These are phyloP conservation scores for Verticillium alfalfae DNA, from an alignment of 2,329 filamentous ascomycete species.

Conservation along the genomic window DNA sequence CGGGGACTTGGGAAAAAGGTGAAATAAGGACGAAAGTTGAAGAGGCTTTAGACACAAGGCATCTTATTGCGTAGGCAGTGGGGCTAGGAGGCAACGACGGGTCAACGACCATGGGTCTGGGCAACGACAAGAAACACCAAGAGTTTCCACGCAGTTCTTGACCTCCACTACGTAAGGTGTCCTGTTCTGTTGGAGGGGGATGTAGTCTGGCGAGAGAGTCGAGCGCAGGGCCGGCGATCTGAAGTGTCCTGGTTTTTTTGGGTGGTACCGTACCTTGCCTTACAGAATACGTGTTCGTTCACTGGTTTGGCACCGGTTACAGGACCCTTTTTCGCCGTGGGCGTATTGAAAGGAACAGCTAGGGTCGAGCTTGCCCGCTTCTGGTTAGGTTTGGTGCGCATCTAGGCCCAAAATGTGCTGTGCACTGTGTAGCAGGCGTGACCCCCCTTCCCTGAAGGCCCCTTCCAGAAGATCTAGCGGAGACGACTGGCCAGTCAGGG, in stretches of 20 bases:
- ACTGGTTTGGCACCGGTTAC: conserved; percentile 1
- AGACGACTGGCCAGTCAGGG: neutral
- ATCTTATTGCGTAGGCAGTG: conserved; percentile 11
- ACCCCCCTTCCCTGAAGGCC: neutral
- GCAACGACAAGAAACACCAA: conserved; percentile 7
- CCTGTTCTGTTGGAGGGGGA: neutral
- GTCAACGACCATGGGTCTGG: neutral
- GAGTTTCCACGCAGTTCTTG: conserved; percentile 10
- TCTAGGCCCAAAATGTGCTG: neutral
- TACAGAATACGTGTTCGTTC: conserved; percentile 13
- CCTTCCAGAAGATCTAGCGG: neutral
- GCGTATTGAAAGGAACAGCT: neutral
- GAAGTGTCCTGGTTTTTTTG: neutral
- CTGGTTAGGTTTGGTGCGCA: conserved; percentile 5
- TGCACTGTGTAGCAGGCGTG: neutral
- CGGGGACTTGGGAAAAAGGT: neutral
- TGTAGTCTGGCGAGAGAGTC: neutral
- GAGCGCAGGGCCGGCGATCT: neutral
- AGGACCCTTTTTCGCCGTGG: conserved; percentile 8
- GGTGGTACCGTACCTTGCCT: neutral
- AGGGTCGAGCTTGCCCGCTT: conserved; percentile 2
- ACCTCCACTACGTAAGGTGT: neutral
- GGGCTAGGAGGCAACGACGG: conserved; percentile 10
- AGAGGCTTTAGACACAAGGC: conserved; percentile 6
- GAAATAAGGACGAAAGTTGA: conserved; percentile 4